Percentiles rank a stretch among this genome's conserved stretches.
Evolutionary conservation across 2,329 filamentous ascomycete genomes (phyloP).

Genomic region (Zymoseptoria tritici): DNA sequence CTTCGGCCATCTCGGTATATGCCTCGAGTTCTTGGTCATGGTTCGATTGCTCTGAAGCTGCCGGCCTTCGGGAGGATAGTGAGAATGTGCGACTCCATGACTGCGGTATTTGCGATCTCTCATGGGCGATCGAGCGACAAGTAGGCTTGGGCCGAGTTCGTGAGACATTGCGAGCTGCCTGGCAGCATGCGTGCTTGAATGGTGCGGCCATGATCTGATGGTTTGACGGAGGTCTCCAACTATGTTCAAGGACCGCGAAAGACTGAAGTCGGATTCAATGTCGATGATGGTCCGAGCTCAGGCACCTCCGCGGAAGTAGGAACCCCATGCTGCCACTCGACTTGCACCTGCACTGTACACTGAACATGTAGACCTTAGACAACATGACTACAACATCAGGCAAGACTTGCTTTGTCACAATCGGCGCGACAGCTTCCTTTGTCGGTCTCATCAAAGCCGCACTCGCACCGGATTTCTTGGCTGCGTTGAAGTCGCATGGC

Average conservation of each 20-base stretch:
- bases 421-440: conserved; percentile 87
- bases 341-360: neutral
- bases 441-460: conserved; percentile 60
- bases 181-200: conserved; percentile 24
- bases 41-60: conserved; percentile 3
- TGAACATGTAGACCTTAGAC: conserved; percentile 12
- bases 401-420: conserved; percentile 71
- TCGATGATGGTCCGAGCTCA: conserved; percentile 12
- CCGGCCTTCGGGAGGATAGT: conserved; percentile 6
- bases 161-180: conserved; percentile 15
- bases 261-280: conserved; percentile 6
- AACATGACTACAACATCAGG: conserved; percentile 7
- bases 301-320: conserved; percentile 1
- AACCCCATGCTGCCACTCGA: neutral
- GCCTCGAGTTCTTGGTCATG: conserved; percentile 4
- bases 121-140: neutral
- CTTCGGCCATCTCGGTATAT: conserved; percentile 9
- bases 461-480: conserved; percentile 56
- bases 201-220: conserved; percentile 23
- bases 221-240: neutral
- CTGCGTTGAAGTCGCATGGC: conserved; percentile 48
- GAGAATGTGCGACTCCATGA: conserved; percentile 7
- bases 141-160: conserved; percentile 4
- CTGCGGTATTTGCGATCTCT: conserved; percentile 8
- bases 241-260: neutral